These are phyloP conservation scores for Lentinula raphanica DNA, from an alignment of 768 basidiomycete species.

Conservation along the genomic window DNA sequence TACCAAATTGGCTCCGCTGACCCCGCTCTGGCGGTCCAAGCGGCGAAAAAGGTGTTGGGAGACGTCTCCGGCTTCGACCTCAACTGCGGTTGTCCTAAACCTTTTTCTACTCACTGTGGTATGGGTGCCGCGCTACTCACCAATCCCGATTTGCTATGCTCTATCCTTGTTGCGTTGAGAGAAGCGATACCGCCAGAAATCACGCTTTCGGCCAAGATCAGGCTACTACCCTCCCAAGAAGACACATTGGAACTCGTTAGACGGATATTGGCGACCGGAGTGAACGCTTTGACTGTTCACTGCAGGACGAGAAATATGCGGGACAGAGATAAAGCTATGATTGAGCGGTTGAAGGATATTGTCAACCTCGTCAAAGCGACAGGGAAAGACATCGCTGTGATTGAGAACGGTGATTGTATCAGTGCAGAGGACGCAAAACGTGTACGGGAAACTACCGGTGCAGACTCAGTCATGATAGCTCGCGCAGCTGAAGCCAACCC, in stretches of 20 bases:
- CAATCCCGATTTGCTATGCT: slow-evolving; percentile 86
- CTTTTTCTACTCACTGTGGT: slow-evolving; percentile 88
- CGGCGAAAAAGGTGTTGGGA: slow-evolving; percentile 77
- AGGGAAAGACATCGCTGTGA: slow-evolving; percentile 77
- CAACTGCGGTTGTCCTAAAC: slow-evolving; percentile 97
- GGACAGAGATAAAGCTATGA: slow-evolving; percentile 69
- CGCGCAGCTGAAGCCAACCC: slow-evolving; percentile 93
- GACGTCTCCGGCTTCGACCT: slow-evolving; percentile 95
- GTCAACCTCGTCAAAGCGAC: slow-evolving; percentile 76
- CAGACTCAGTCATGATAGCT: slow-evolving; percentile 94
- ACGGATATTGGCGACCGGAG: slow-evolving; percentile 80
- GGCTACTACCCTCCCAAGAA: slow-evolving; percentile 79
- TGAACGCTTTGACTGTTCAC: slow-evolving; percentile 88
- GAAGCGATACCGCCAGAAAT: slow-evolving; percentile 68
- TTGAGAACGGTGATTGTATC: slow-evolving; percentile 91
- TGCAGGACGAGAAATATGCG: slow-evolving; percentile 94
- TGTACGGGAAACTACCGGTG: slow-evolving; percentile 71
- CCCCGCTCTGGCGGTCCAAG: slow-evolving; percentile 87
- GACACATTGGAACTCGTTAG: slow-evolving; percentile 89
- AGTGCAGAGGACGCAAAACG: slow-evolving; percentile 75
- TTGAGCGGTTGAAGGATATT: slow-evolving; percentile 76
- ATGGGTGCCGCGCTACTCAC: slow-evolving; percentile 96
- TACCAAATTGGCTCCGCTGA: slow-evolving; percentile 93
- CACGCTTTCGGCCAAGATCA: slow-evolving; percentile 91
- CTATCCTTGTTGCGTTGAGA: slow-evolving; percentile 79